A percentile compares a stretch with the other conserved stretches of the same genome.
Conservation (phyloP, 257 asterid species). For the Nicotiana paniculata region DNA sequence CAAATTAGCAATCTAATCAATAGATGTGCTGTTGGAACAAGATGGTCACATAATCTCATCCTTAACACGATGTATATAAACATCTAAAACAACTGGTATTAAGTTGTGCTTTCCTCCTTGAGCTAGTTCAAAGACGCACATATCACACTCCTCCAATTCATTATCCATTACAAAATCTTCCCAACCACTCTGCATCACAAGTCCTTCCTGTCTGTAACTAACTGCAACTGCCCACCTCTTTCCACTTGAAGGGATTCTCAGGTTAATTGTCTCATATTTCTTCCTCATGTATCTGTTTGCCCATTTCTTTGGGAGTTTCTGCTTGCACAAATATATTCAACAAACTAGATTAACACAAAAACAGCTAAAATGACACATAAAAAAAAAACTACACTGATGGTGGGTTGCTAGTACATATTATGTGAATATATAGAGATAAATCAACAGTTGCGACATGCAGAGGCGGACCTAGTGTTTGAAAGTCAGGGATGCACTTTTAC, state of each 20-base stretch:
- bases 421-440: background rate
- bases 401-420: background rate
- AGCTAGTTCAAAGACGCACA: background rate
- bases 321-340: background rate
- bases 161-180: slow-evolving; percentile 1
- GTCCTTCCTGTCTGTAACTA: slow-evolving; percentile 1
- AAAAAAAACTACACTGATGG: background rate
- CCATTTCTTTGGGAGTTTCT: background rate
- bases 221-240: background rate
- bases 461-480: too few species aligned
- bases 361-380: background rate
- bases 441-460: background rate
- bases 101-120: slow-evolving; percentile 5
- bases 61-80: background rate
- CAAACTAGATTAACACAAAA: background rate
- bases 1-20: background rate
- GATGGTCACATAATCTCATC: background rate
- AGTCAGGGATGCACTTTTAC: too few species aligned
- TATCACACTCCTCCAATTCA: background rate
- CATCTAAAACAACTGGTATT: background rate
- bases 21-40: background rate
- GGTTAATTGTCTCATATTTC: background rate
- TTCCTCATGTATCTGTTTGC: background rate
- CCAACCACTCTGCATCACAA: slow-evolving; percentile 1
- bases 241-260: background rate